Conservation (phyloP, 2,329 filamentous ascomycete species). For the Cladosporium halotolerans region DNA sequence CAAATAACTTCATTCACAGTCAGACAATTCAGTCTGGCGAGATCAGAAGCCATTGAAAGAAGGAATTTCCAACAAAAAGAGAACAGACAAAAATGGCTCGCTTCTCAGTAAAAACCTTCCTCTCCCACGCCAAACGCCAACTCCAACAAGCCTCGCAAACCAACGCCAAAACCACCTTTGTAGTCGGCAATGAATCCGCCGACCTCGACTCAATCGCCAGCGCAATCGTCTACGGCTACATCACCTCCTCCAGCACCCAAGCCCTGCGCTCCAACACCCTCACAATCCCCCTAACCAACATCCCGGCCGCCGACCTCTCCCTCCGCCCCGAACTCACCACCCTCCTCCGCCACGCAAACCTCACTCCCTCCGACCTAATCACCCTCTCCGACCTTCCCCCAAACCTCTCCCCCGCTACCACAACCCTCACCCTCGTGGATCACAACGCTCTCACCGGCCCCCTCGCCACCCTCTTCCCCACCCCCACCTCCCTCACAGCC, state of each 20-base stretch:
- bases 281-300: slow-evolving; percentile 68
- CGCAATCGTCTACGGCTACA: slow-evolving; percentile 66
- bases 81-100: slow-evolving; percentile 31
- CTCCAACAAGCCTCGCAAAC: slow-evolving; percentile 36
- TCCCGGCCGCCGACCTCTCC: slow-evolving; percentile 59
- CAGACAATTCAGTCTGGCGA: not conserved
- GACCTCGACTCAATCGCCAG: slow-evolving; percentile 78
- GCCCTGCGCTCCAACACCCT: slow-evolving; percentile 42
- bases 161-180: slow-evolving; percentile 40
- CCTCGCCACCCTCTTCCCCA: slow-evolving; percentile 37
- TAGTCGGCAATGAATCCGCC: slow-evolving; percentile 53
- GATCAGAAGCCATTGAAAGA: not conserved
- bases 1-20: slow-evolving; percentile 5
- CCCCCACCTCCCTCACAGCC: slow-evolving; percentile 39
- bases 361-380: slow-evolving; percentile 57
- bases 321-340: slow-evolving; percentile 68
- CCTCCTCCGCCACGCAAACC: slow-evolving; percentile 55
- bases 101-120: slow-evolving; percentile 41
- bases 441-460: slow-evolving; percentile 67
- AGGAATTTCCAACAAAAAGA: not conserved
- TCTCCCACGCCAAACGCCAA: slow-evolving; percentile 38
- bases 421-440: slow-evolving; percentile 69
- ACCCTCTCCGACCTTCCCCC: slow-evolving; percentile 52
- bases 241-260: slow-evolving; percentile 55
- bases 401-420: slow-evolving; percentile 47